Evolutionary conservation across 2,329 filamentous ascomycete genomes (phyloP), one percentile per base, ranked within the genome.

Genomic region (Aureobasidium sp.): DNA sequence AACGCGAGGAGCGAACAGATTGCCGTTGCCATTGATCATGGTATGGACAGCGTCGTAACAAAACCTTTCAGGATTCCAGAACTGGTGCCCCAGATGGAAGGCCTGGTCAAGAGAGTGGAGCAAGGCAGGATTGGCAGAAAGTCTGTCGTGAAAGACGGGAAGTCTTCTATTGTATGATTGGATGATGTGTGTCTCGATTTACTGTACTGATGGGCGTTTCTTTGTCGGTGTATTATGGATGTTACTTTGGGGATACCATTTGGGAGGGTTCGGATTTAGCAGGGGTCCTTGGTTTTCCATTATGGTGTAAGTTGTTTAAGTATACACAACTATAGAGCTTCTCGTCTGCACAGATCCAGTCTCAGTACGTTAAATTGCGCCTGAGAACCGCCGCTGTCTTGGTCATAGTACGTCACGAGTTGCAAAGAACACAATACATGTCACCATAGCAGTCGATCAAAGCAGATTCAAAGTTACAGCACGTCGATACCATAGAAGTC

Each of bases 1-100:
- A 90, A 91, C 71, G 87, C 86, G 24, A 79, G 88, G 69, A 81
- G 82, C 1, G 85, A 67, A 45, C 63, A 67, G 40, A 62, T 72
- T 12, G 59, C 54, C 7, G 47, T 62, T 5, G 62, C 66, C 14
- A 63, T 66, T 12, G 49, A 63, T 15, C 24, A 40, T n/a, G 66
- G 65, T 5, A 67, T 64, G 65, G 66, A 67, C 31, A 65, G 66
- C 31, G 71, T 72, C 3, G 68, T 74, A 1, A 73, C 71, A 11
- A 74, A 74, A 62, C 72, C 72, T 5, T 72, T 71, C 60, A 57
- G 70, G 1, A 71, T 74, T 19, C 68, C 68, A 3, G 72, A 74
- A 60, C 57, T 74, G 62, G 64, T 74, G 47, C 70, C 71, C 17
- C 68, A 71, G 63, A 73, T 74, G 70, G 63, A 68, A 47, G 64